Conservation (phyloP, 345 rosid genomes). For the Eucalyptus regnans region DNA sequence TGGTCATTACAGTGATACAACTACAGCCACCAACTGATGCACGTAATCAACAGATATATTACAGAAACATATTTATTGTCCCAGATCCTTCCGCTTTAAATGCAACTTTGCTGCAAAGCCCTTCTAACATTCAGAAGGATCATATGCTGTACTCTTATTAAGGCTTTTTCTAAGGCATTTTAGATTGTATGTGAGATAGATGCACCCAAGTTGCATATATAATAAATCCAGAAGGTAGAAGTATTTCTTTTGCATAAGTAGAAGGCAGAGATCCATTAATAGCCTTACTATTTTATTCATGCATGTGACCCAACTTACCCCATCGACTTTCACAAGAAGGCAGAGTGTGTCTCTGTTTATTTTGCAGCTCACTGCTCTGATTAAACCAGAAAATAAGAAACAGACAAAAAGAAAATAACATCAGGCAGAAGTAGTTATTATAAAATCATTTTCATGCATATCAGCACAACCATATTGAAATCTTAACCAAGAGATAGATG, state of each 20-base stretch:
- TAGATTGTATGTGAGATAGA: background rate
- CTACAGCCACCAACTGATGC: background rate
- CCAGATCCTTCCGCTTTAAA: background rate
- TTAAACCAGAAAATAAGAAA: background rate
- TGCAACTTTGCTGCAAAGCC: background rate
- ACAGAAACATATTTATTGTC: background rate
- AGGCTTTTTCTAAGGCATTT: background rate
- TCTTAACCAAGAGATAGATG: background rate
- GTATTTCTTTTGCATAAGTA: background rate
- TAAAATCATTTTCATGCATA: background rate
- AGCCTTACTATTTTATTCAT: background rate
- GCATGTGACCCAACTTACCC: conserved; percentile 21
- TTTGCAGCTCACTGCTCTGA: conserved; percentile 65
- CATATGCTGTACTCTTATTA: background rate
- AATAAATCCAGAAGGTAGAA: background rate
- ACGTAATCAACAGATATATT: background rate
- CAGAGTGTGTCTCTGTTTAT: conserved; percentile 46
- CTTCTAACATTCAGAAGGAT: background rate
- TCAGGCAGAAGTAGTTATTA: background rate
- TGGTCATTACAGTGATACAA: background rate
- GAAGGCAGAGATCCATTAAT: background rate
- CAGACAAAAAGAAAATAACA: background rate
- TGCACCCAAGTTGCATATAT: background rate
- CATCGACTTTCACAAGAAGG: conserved; percentile 51
- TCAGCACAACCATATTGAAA: background rate